Conservation (phyloP, 768 basidiomycete species). For the Hygrocybe punicea region DNA sequence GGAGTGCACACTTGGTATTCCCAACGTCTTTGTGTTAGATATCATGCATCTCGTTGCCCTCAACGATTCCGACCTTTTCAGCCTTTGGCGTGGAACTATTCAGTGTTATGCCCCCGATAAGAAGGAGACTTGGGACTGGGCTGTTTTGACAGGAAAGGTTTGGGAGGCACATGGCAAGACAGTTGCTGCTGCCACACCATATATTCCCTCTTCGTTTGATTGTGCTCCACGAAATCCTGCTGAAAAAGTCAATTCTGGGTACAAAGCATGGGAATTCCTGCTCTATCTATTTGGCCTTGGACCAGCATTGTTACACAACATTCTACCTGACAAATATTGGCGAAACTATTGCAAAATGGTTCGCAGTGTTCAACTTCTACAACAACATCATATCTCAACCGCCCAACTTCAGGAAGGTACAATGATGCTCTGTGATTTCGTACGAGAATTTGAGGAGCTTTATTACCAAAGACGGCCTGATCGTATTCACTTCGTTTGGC, state of each 20-base stretch:
- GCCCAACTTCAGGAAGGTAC: background rate
- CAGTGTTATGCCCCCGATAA: constrained; percentile 18
- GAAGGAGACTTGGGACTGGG: constrained; percentile 21
- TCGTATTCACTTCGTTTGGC: constrained; percentile 4
- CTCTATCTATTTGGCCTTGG: constrained; percentile 12
- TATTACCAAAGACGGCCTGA: constrained; percentile 4
- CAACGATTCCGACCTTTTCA: constrained; percentile 35
- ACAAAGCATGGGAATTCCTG: constrained; percentile 14
- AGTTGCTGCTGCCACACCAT: constrained; percentile 22
- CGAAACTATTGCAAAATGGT: constrained; percentile 15
- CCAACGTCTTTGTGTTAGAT: constrained; percentile 21
- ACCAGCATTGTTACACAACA: constrained; percentile 8
- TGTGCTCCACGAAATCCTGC: constrained; percentile 14
- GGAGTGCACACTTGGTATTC: constrained; percentile 31
- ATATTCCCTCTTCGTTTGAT: constrained; percentile 33
- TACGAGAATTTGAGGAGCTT: constrained; percentile 4
- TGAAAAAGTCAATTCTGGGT: constrained; percentile 28
- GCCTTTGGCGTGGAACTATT: constrained; percentile 22
- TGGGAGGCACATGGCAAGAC: constrained; percentile 31
- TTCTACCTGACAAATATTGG: constrained; percentile 10
- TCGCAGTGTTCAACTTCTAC: constrained; percentile 5
- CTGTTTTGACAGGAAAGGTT: constrained; percentile 11
- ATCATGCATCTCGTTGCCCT: constrained; percentile 40
- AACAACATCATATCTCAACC: constrained; percentile 2
- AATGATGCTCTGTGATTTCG: constrained; percentile 3